Conservation (phyloP, 108 stramenopile species). For the Fragilaria crotonensis region DNA sequence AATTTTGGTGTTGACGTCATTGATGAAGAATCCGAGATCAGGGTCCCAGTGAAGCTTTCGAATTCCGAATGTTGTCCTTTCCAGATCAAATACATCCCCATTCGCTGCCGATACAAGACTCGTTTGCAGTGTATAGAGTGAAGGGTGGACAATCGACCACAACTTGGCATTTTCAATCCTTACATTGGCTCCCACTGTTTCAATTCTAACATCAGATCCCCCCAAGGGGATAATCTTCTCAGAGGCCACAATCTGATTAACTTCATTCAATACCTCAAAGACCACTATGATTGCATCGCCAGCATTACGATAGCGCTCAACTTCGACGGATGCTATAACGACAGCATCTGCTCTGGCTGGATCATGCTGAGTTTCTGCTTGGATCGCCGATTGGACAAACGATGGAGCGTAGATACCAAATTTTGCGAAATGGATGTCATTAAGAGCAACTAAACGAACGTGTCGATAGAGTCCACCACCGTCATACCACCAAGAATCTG, state of each 20-base stretch:
- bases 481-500: slow-evolving; percentile 33
- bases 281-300: not conserved
- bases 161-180: slow-evolving; percentile 8
- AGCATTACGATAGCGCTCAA: not conserved
- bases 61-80: slow-evolving; percentile 15
- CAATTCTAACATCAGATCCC: not conserved
- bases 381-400: not conserved
- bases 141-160: slow-evolving; percentile 20
- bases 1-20: slow-evolving; percentile 26
- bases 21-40: slow-evolving; percentile 31
- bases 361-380: not conserved
- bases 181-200: slow-evolving; percentile 1
- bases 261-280: not conserved
- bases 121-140: slow-evolving; percentile 19
- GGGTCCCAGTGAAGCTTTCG: slow-evolving; percentile 21
- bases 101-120: not conserved
- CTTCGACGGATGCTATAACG: not conserved
- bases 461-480: slow-evolving; percentile 36
- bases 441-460: slow-evolving; percentile 10
- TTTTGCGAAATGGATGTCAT: not conserved
- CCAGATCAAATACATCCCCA: slow-evolving; percentile 8
- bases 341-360: not conserved
- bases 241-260: not conserved
- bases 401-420: not conserved
- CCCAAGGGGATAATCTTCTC: not conserved